A percentile compares a stretch with the other conserved stretches of the same genome.
Conservation (phyloP, 805 yeast genomes). For the Teunomyces barrocoloradensis region DNA sequence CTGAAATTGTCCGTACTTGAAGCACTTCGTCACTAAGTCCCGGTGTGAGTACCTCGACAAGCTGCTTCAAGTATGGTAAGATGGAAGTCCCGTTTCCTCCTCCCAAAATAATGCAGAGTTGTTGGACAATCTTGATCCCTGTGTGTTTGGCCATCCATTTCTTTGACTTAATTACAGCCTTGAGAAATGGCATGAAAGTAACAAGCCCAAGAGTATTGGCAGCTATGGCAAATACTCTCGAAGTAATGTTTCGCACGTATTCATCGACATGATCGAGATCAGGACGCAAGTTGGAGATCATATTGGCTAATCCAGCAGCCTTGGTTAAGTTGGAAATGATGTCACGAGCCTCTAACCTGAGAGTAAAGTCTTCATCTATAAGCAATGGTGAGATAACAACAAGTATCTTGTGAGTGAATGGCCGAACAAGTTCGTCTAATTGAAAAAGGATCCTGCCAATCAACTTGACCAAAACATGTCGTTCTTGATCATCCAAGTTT, state of each 20-base stretch:
- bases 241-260: constrained; percentile 68
- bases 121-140: constrained; percentile 75
- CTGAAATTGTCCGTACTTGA: constrained; percentile 67
- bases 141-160: constrained; percentile 85
- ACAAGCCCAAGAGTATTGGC: constrained; percentile 77
- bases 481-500: constrained; percentile 72
- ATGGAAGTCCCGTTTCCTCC: constrained; percentile 52
- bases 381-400: constrained; percentile 76
- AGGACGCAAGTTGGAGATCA: constrained; percentile 76
- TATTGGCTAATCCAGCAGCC: constrained; percentile 78
- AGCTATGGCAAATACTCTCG: constrained; percentile 80
- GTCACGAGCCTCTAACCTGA: constrained; percentile 77
- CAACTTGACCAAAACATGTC: constrained; percentile 77
- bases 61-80: constrained; percentile 65
- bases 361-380: constrained; percentile 73
- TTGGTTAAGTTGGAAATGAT: constrained; percentile 70
- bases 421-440: constrained; percentile 63
- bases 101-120: constrained; percentile 66
- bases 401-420: constrained; percentile 69
- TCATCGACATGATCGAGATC: constrained; percentile 84
- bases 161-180: constrained; percentile 73
- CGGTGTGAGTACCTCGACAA: constrained; percentile 59
- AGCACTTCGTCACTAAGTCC: constrained; percentile 66
- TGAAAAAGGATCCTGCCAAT: constrained; percentile 65
- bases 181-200: constrained; percentile 70